Conservation (phyloP, 192 early-diverging fungal species). For the Entomortierella lignicola region DNA sequence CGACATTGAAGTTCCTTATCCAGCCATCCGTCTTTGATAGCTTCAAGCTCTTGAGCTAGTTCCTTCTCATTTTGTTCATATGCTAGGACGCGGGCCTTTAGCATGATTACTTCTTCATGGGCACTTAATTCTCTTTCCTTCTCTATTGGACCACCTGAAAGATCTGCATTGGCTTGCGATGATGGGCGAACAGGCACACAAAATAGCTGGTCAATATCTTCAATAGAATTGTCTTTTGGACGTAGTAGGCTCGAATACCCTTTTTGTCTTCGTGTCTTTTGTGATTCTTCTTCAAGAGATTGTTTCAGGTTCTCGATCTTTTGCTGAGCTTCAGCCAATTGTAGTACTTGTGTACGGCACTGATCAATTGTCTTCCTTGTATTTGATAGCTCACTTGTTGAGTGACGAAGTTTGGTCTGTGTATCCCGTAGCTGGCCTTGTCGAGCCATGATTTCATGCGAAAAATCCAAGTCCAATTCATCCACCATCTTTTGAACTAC, state of each 20-base stretch:
- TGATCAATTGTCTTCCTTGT: constrained; percentile 65
- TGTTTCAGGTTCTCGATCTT: constrained; percentile 73
- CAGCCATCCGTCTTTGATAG: constrained; percentile 62
- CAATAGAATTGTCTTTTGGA: constrained; percentile 1
- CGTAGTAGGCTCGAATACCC: constrained; percentile 22
- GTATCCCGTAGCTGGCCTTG: constrained; percentile 69
- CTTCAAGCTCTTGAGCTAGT: constrained; percentile 67
- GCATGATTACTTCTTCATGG: constrained; percentile 27
- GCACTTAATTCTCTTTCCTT: constrained; percentile 6
- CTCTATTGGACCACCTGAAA: neutral
- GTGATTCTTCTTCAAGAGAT: constrained; percentile 61
- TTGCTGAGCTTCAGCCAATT: constrained; percentile 66
- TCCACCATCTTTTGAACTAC: constrained; percentile 76
- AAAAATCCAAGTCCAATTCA: constrained; percentile 76
- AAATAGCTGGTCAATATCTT: constrained; percentile 16
- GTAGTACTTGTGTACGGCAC: constrained; percentile 60
- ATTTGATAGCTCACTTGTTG: constrained; percentile 65
- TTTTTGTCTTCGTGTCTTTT: constrained; percentile 56
- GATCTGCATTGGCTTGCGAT: neutral
- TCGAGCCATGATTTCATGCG: constrained; percentile 67
- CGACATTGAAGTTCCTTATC: constrained; percentile 84
- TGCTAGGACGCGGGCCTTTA: constrained; percentile 50
- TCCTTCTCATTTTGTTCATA: constrained; percentile 55
- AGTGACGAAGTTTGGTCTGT: constrained; percentile 63
- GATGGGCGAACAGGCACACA: neutral